Evolutionary conservation across 306 rosid species (phyloP).

Genomic region (Ormosia emarginata): DNA sequence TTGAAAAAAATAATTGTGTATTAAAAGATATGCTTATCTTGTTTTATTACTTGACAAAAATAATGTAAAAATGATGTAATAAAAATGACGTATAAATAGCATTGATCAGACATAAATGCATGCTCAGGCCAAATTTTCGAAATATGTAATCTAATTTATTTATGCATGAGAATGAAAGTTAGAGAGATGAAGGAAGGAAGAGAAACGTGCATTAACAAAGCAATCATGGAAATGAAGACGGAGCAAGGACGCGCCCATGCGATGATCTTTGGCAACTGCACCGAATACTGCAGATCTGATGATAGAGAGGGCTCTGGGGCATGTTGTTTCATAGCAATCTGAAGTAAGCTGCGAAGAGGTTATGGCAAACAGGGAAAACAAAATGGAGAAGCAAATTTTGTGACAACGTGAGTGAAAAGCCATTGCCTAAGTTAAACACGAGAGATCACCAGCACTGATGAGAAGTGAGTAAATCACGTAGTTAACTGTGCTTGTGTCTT

Average conservation of each 20-base stretch:
- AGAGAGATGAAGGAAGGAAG: neutral
- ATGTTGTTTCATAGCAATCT: slow-evolving; percentile 22
- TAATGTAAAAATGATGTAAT: too few relatives aligned
- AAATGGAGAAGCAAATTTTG: slow-evolving; percentile 3
- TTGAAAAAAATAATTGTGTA: too few relatives aligned
- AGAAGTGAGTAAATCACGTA: neutral
- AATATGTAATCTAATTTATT: neutral
- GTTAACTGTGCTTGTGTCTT: neutral
- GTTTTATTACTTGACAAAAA: too few relatives aligned
- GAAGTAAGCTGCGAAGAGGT: slow-evolving; percentile 28
- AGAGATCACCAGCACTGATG: neutral
- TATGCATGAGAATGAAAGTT: neutral
- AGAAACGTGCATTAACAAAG: slow-evolving; percentile 43
- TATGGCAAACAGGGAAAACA: slow-evolving; percentile 17
- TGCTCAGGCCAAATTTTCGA: neutral
- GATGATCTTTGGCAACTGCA: slow-evolving; percentile 46
- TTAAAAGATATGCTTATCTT: too few relatives aligned
- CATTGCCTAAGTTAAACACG: slow-evolving; percentile 18
- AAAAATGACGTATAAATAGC: too few relatives aligned
- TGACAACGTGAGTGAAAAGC: neutral
- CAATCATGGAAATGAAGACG: slow-evolving; percentile 54
- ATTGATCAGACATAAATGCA: neutral
- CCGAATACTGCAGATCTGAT: slow-evolving; percentile 25
- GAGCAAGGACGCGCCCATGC: slow-evolving; percentile 58
- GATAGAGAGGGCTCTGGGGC: slow-evolving; percentile 34